Conservation (phyloP, 306 rosid species). For the Vigna nakashimae region DNA sequence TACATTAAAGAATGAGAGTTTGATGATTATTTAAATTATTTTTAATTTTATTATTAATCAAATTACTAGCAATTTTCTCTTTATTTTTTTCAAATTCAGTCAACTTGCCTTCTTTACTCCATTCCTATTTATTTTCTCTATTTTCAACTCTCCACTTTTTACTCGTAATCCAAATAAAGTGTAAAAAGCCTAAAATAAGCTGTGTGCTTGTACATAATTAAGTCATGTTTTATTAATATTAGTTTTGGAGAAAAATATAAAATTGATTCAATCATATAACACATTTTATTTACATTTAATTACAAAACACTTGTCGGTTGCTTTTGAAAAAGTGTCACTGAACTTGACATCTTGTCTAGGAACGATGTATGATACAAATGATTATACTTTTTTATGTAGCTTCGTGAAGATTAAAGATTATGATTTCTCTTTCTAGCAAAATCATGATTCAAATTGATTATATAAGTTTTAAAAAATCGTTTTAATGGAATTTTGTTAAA, state of each 20-base stretch:
- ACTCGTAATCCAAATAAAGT: no score
- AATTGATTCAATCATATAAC: not conserved
- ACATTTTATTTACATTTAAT: not conserved
- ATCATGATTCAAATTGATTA: not conserved
- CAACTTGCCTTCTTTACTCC: no score
- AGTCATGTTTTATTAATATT: not conserved
- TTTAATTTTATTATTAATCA: no score
- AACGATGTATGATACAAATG: not conserved
- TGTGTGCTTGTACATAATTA: not conserved
- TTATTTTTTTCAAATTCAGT: no score
- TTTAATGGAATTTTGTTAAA: not conserved
- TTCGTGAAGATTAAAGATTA: not conserved
- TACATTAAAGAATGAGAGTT: no score
- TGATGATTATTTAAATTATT: no score
- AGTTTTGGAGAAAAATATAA: not conserved
- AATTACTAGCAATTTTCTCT: accelerated
- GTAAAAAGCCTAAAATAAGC: not conserved
- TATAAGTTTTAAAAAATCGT: not conserved
- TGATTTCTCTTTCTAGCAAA: constrained; percentile 1
- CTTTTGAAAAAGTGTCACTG: constrained; percentile 13
- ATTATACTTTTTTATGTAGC: not conserved
- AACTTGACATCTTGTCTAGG: constrained; percentile 4
- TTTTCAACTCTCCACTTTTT: no score
- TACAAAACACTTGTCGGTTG: not conserved
- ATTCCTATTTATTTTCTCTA: no score